Conservation (phyloP, 2,329 filamentous ascomycete species). For the Colletotrichum spaethianum region DNA sequence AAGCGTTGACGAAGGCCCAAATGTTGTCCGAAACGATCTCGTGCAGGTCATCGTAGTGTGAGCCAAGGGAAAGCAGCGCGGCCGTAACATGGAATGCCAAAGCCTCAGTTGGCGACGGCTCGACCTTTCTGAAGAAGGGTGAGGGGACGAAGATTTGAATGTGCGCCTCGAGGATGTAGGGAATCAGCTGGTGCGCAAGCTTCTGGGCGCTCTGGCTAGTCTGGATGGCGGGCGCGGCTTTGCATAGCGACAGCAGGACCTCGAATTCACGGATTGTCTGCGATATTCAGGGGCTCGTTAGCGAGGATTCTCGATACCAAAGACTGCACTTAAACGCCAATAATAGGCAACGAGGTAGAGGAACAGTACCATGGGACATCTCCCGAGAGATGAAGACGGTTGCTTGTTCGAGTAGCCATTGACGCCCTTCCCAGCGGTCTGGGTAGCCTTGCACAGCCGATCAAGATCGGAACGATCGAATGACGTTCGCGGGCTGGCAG, state of each 20-base stretch:
- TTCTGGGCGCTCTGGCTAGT: slow-evolving; percentile 81
- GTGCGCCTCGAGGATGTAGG: slow-evolving; percentile 89
- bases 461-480: slow-evolving; percentile 76
- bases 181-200: slow-evolving; percentile 83
- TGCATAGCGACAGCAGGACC: slow-evolving; percentile 90
- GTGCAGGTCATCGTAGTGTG: slow-evolving; percentile 78
- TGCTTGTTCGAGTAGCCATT: slow-evolving; percentile 64
- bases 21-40: slow-evolving; percentile 77
- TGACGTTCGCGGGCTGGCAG: slow-evolving; percentile 65
- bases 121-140: slow-evolving; percentile 85
- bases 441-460: slow-evolving; percentile 71
- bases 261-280: slow-evolving; percentile 93
- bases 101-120: slow-evolving; percentile 90
- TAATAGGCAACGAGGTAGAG: slow-evolving; percentile 3
- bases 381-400: slow-evolving; percentile 59
- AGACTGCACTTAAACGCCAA: not conserved
- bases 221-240: slow-evolving; percentile 83
- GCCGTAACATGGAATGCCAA: slow-evolving; percentile 84
- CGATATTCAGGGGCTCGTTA: slow-evolving; percentile 22
- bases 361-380: slow-evolving; percentile 71
- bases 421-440: slow-evolving; percentile 59
- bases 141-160: slow-evolving; percentile 83
- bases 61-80: slow-evolving; percentile 85
- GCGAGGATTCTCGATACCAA: not conserved
- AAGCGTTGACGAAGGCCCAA: slow-evolving; percentile 80